Evolutionary conservation across 768 basidiomycete genomes (phyloP), one percentile per base, ranked within the genome.

Genomic region (Daedalea quercina): DNA sequence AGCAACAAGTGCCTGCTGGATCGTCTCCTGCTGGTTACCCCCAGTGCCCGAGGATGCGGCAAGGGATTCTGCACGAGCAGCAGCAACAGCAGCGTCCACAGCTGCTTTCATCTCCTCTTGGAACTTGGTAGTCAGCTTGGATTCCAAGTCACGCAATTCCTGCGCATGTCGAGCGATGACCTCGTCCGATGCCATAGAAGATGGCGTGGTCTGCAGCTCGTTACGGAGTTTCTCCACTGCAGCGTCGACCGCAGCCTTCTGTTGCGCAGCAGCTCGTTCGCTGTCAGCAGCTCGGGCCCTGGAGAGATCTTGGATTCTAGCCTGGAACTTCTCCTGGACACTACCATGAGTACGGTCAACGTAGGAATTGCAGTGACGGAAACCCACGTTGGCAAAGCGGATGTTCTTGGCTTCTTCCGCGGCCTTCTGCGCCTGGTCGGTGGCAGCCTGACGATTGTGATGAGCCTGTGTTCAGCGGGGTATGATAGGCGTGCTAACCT

Each of bases 271-370:
- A 22, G 65, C 64, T 1, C 70, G 70, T 48, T 80, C 72, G 9
- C 65, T 64, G 34, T 81, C 80, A 0, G 72, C 71, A 17, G 70
- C 75, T 44, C 77, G 76, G 9, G 73, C 71, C 61, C 78, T 79
- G 58, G 74, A 75, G 47, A 84, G 60, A 31, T 80, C 77, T 6
- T 70, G 67, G 7, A 85, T 72, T 56, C 79, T 76, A 1, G 69
- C 63, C 51, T 78, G 77, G 73, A 83, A 79, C 63, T 84, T 85
- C 3, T 85, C 82, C 83, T 88, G 65, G 19, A 49, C 20, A 9
- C 25, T 2, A 33, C 20, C n/a, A 33, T 25, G 47, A 35, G 11
- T 34, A 31, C 20, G 42, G 42, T n/a, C 22, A 28, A 7, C 7
- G 13, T 11, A 25, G 26, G 11, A 40, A 41, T 23, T n/a, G 17